Evolutionary conservation across 1,139 yeast genomes (phyloP).

Genomic region (Magnusiomyces ingens): DNA sequence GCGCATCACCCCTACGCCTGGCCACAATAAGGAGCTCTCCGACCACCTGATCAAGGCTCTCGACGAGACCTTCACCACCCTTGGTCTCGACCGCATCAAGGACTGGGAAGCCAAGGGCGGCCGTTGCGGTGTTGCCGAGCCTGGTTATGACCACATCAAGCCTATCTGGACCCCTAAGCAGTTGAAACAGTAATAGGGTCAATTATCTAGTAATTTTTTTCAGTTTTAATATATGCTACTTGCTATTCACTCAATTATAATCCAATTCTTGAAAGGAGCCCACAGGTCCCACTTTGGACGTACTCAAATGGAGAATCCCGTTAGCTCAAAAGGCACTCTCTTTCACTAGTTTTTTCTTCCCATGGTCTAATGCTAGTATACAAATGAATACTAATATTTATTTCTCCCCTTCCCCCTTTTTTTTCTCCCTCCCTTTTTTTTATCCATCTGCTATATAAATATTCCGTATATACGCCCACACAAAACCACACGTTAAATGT

Average conservation of each 20-base stretch:
- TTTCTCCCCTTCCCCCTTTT: not conserved
- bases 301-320: too few species aligned
- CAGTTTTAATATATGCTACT: not conserved
- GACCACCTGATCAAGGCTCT: slow-evolving; percentile 72
- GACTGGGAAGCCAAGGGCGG: slow-evolving; percentile 84
- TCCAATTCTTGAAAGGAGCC: not conserved
- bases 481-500: not conserved
- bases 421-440: not conserved
- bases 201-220: not conserved
- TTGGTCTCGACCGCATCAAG: slow-evolving; percentile 63
- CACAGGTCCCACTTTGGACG: too few species aligned
- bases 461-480: not conserved
- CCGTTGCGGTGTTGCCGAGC: slow-evolving; percentile 75
- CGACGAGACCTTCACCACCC: slow-evolving; percentile 70
- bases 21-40: slow-evolving; percentile 72
- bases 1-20: slow-evolving; percentile 97
- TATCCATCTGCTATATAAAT: not conserved
- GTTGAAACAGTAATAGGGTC: slow-evolving; percentile 35
- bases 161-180: slow-evolving; percentile 83
- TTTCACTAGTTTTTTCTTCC: too few species aligned
- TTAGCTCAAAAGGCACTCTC: too few species aligned
- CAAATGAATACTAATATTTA: not conserved
- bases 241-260: too few species aligned
- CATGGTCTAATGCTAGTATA: too few species aligned
- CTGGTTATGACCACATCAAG: slow-evolving; percentile 36